A percentile compares a stretch with the other conserved stretches of the same genome.
Conservation (phyloP, 768 basidiomycete species). For the Russula lepida region DNA sequence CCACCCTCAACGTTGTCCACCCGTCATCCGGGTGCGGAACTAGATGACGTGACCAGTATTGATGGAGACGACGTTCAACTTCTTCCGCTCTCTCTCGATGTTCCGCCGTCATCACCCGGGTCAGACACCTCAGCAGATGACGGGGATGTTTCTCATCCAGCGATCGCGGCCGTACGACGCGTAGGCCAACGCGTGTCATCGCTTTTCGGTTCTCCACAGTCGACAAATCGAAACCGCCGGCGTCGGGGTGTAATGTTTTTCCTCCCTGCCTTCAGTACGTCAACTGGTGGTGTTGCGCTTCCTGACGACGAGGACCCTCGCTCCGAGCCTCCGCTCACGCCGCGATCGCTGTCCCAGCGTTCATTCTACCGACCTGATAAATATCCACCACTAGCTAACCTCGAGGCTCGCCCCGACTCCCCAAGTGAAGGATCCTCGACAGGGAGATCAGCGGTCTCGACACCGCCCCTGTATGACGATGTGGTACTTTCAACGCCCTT, state of each 20-base stretch:
- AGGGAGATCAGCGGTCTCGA: background rate
- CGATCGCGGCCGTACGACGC: slow-evolving; percentile 44
- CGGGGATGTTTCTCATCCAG: slow-evolving; percentile 33
- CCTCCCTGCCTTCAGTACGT: slow-evolving; percentile 60
- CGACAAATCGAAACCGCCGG: slow-evolving; percentile 26
- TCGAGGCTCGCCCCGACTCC: background rate
- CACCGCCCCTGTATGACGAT: slow-evolving; percentile 16
- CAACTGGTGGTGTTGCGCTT: slow-evolving; percentile 28
- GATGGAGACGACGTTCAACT: slow-evolving; percentile 42
- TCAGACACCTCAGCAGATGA: slow-evolving; percentile 40
- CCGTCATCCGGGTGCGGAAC: background rate
- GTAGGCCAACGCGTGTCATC: slow-evolving; percentile 48
- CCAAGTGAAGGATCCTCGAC: background rate
- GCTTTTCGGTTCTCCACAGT: slow-evolving; percentile 28
- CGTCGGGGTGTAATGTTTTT: slow-evolving; percentile 62
- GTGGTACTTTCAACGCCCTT: slow-evolving; percentile 3
- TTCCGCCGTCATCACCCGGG: slow-evolving; percentile 42
- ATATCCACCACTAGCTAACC: background rate
- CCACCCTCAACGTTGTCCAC: slow-evolving; percentile 1
- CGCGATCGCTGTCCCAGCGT: slow-evolving; percentile 9
- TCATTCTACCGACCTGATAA: slow-evolving; percentile 14
- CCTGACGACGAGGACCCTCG: slow-evolving; percentile 12
- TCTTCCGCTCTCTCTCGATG: slow-evolving; percentile 56
- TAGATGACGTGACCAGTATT: slow-evolving; percentile 1
- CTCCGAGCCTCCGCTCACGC: background rate